Evolutionary conservation across 1,139 yeast species (phyloP).

Genomic region (Blastobotrys apis): DNA sequence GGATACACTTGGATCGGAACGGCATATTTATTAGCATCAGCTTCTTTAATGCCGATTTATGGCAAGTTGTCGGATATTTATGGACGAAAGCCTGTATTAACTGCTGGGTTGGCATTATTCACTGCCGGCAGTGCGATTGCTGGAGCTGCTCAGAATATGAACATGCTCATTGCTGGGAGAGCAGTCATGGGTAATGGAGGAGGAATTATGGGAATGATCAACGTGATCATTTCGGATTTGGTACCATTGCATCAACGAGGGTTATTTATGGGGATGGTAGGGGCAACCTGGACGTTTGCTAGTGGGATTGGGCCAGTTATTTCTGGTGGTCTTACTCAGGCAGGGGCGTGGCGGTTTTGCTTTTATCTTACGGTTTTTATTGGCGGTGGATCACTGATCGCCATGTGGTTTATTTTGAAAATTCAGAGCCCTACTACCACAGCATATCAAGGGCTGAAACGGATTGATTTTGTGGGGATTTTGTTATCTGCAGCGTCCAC

Average conservation of each 20-base stretch:
- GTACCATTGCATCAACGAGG: constrained; percentile 56
- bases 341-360: constrained; percentile 77
- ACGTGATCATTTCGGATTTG: constrained; percentile 53
- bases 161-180: constrained; percentile 60
- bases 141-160: constrained; percentile 51
- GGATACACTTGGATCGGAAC: constrained; percentile 31
- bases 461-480: constrained; percentile 47
- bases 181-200: constrained; percentile 69
- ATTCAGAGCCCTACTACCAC: constrained; percentile 49
- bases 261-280: constrained; percentile 42
- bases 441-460: constrained; percentile 37
- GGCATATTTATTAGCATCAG: constrained; percentile 44
- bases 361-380: constrained; percentile 67
- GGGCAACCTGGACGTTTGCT: constrained; percentile 52
- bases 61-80: constrained; percentile 61
- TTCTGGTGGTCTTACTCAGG: constrained; percentile 62
- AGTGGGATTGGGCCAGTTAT: constrained; percentile 63
- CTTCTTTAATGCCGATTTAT: constrained; percentile 54
- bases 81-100: constrained; percentile 52
- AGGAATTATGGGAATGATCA: constrained; percentile 55
- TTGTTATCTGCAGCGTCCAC: constrained; percentile 41
- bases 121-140: constrained; percentile 58
- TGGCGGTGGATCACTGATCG: constrained; percentile 51
- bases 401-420: constrained; percentile 39
- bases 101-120: constrained; percentile 49